Evolutionary conservation across 768 basidiomycete genomes (phyloP), one percentile per base, ranked within the genome.

Genomic region (Pseudohyphozyma bogoriensis): DNA sequence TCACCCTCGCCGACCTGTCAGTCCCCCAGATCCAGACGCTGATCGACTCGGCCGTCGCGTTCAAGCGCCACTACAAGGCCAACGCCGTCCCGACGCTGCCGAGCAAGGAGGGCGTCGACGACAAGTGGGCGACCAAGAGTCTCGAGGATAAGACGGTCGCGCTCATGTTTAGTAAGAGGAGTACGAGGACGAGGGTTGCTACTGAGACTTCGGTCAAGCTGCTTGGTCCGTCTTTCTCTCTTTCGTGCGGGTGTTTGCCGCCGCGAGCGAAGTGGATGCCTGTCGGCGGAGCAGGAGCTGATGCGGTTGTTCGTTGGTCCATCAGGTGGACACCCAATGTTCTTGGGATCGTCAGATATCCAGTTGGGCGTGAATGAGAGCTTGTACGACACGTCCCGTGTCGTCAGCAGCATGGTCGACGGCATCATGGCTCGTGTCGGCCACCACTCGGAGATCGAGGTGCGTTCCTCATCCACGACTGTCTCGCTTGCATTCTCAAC

Each of bases 391-490:
- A 83, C 87, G 0, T 85, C 89, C 16, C 80, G 84, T 29, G 89
- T 99, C 13, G 82, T 97, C 62, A 86, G 88, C 4, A 87, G 88
- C 6, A 95, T 97, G 92, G 87, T 85, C 59, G 85, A 96, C 74
- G 95, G 92, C 18, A 88, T 97, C 57, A 93, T 97, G 76, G 93
- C 95, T 29, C 85, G 95, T 49, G 92, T 99, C 5, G 90, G 89
- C 6, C 85, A 81, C 32, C 95, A 99, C 74, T 78, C 79, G 2
- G 95, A 99, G 72, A 85, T 97, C 51, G 92, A 93, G 81, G 91
- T 88, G 56, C 46, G 80, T 72, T 4, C 31, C 24, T 49, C 28
- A 10, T 16, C 31, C 20, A n/a, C n/a, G 10, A 40, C 39, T 22
- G 39, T 40, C 39, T 11, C 13, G 37, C n/a, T 24, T n/a, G n/a